Evolutionary conservation across 257 asterid species (phyloP).

Genomic region (Solanum appendiculatum): DNA sequence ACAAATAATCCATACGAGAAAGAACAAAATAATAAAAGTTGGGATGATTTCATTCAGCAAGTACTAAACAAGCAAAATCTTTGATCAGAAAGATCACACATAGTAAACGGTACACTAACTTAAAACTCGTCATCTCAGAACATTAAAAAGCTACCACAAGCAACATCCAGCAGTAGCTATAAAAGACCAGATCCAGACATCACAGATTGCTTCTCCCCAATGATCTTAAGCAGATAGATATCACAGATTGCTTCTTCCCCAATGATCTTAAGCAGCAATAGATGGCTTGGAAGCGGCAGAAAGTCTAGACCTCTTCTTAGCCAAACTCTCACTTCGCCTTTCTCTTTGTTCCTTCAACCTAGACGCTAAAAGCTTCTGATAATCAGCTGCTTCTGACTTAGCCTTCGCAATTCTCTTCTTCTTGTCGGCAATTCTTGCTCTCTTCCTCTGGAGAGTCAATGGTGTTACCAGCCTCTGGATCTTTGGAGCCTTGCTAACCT

Average conservation of each 20-base stretch:
- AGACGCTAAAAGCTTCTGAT: not conserved
- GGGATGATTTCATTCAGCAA: not conserved
- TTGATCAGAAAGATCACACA: not conserved
- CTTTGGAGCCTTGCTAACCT: not conserved
- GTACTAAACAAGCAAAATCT: not conserved
- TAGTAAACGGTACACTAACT: not conserved
- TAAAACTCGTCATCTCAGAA: not conserved
- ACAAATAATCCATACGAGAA: not conserved
- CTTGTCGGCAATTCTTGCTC: slow-evolving; percentile 1
- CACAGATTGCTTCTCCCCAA: not conserved
- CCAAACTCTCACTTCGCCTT: slow-evolving; percentile 2
- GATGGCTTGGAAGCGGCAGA: slow-evolving; percentile 1
- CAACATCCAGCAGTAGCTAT: not conserved
- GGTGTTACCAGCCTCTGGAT: slow-evolving; percentile 2
- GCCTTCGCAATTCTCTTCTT: slow-evolving; percentile 3
- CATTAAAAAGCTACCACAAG: not conserved
- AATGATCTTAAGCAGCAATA: not conserved
- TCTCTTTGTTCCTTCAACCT: slow-evolving; percentile 2
- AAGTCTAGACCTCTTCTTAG: not conserved
- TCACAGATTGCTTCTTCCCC: not conserved
- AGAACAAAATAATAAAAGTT: not conserved
- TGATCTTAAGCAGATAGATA: not conserved
- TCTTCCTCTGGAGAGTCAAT: slow-evolving; percentile 3
- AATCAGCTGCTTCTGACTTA: not conserved
- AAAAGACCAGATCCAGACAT: not conserved